Evolutionary conservation across 306 rosid genomes (phyloP), one percentile per base, ranked within the genome.

Genomic region (Lathyrus oleraceus): DNA sequence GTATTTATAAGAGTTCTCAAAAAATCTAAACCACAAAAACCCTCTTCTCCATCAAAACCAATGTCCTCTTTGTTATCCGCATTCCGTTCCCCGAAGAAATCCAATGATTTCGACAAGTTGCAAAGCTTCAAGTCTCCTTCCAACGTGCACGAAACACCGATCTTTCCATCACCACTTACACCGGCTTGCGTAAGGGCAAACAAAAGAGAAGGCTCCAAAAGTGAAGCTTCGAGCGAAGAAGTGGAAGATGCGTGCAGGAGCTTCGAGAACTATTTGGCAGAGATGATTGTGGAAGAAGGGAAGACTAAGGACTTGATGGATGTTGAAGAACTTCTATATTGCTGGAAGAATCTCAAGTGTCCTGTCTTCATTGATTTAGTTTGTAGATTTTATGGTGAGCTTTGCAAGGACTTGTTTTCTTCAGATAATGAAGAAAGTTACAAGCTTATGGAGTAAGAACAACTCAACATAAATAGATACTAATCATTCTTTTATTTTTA

Each of bases 201-300:
- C 32, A 71, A 65, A 51, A 56, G 49, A 20, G 76, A 75, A 8
- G 54, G 1, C 39, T 77, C 66, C 1, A 75, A 61, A 61, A 60
- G 61, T 17, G 73, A 78, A 12, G 62, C 14, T 54, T 79, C 66
- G 1, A 71, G 65, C 53, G 70, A 9, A 36, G 94, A 80, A 0
- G 83, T 87, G 76, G 96, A 91, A 32, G 97, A 91, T 11, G 90
- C 96, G 3, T 94, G 99, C 80, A 75, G 86, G 84, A 88, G 97
- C 54, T 94, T 94, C 30, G 97, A 91, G 91, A 91, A 86, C 67
- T 87, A 94, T 70, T 71, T 91, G 85, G 87, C 77, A 80, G 91
- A 91, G 75, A 87, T 94, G 99, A 83, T 94, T n/a, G 86, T 87
- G 57, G 95, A 86, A 84, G 96, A 94, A 80, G 89, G 96, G 79